phyloP scores from a whole-genome alignment of 257 asterid species.

The Solanum pimpinellifolium region DNA sequence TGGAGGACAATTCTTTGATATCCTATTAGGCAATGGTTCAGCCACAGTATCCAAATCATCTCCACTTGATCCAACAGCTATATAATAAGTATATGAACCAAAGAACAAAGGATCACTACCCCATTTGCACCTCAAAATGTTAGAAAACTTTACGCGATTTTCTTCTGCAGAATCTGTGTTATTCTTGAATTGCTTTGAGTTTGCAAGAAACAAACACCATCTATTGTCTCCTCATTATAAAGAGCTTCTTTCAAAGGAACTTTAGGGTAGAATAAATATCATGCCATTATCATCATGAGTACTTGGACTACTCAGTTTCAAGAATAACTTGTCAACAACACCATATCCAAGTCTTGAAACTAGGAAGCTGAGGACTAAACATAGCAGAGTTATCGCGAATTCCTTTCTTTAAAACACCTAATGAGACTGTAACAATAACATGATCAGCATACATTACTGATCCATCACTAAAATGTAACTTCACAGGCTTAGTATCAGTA shows the following conservation, averaged over 20 bases:
- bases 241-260: constrained; percentile 65
- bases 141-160: constrained; percentile 14
- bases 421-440: constrained; percentile 70
- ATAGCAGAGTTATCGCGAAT: not conserved
- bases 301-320: constrained; percentile 15
- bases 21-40: constrained; percentile 40
- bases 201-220: constrained; percentile 45
- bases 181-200: constrained; percentile 3
- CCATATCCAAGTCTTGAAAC: constrained; percentile 69
- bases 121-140: constrained; percentile 63
- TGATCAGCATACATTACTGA: constrained; percentile 53
- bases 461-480: constrained; percentile 57
- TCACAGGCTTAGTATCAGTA: constrained; percentile 26
- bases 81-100: constrained; percentile 64
- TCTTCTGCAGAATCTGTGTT: not conserved
- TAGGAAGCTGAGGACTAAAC: constrained; percentile 66
- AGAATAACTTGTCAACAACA: constrained; percentile 69
- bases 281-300: not conserved
- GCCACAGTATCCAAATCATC: constrained; percentile 50
- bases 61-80: constrained; percentile 76
- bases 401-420: constrained; percentile 49
- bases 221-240: constrained; percentile 37
- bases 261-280: constrained; percentile 23
- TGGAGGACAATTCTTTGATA: constrained; percentile 11
- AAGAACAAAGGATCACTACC: constrained; percentile 73